Base-by-base conservation (phyloP, 768 basidiomycete genomes). In the Rhodosporidiobolus odoratus region DNA sequence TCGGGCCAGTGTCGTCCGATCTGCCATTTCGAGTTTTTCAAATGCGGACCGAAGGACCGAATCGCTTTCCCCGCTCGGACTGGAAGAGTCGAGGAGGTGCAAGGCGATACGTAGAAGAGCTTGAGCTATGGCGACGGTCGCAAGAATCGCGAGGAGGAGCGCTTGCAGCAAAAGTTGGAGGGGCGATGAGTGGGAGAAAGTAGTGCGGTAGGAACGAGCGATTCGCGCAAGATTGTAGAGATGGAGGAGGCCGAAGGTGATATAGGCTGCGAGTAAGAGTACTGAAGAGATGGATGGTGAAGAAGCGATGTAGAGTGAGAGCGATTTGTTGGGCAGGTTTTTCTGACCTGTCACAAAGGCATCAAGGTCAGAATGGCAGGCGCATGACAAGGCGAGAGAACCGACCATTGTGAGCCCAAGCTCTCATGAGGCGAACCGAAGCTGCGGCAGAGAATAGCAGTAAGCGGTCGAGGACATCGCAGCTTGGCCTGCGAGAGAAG, bases 341-440 rank as follows among this genome's bases (percentile, higher is more conserved):
- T 73, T 73, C 45, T 73, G 72, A 25, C 72, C 72, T 73, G 64
- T 35, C 7, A 25, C 3, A 19, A 34, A 34, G 15, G 27, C 4
- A 43, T 30, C 12, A n/a, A 5, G 37, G 16, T 8, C 8, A 21
- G 37, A 27, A 30, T 25, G 40, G 61, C 30, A 30, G 15, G 3
- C 41, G 47, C 5, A 27, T 27, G 40, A 32, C 23, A 21, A 19
- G 25, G 34, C 8, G 25, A 1, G n/a, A 21, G 34, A 0, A 35
- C 61, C 16, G 15, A 66, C 72, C 72, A 43, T 74, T 74, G 35
- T 63, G 65, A 0, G 72, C 59, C 72, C 72, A 74, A 1, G 52
- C 35, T 0, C 72, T 61, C 62, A 67, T 61, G 0, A 67, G 0
- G 0, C 72, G 64, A 0, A 73, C 38, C 0, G 47, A 38, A 21